phyloP scores from a whole-genome alignment of 306 rosid species.

The Ziziphus jujuba region DNA sequence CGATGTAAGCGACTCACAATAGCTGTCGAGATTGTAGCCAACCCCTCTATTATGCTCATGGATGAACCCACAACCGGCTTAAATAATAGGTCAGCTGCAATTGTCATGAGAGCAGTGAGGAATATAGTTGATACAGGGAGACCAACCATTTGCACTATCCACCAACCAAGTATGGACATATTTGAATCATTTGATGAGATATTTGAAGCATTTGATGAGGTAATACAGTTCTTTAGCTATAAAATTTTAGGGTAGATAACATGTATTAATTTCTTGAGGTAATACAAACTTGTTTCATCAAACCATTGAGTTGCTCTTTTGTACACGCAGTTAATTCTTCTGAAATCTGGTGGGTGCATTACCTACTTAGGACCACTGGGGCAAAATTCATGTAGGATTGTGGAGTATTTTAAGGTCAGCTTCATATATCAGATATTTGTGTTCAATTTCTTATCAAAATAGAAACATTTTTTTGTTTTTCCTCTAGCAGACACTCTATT shows the following conservation, averaged over 20 bases:
- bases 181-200: conserved; percentile 88
- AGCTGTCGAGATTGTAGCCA: conserved; percentile 83
- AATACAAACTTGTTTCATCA: background rate
- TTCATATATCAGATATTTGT: background rate
- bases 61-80: conserved; percentile 86
- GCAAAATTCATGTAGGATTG: conserved; percentile 54
- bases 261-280: background rate
- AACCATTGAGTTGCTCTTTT: background rate
- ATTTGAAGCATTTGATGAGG: conserved; percentile 88
- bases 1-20: conserved; percentile 79
- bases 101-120: conserved; percentile 84
- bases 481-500: background rate
- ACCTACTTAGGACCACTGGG: conserved; percentile 65
- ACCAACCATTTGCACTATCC: conserved; percentile 77
- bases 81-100: conserved; percentile 83
- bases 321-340: conserved; percentile 65
- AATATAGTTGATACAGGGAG: conserved; percentile 73
- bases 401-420: conserved; percentile 70
- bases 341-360: conserved; percentile 73
- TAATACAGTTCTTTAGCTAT: conserved; percentile 19
- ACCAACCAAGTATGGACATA: conserved; percentile 80
- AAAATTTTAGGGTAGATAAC: background rate
- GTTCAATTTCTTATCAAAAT: background rate
- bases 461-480: conserved; percentile 1
- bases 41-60: conserved; percentile 85